These are phyloP conservation scores for Naganishia cerealis DNA, from an alignment of 1,284 basidiomycete species.

Conservation along the genomic window DNA sequence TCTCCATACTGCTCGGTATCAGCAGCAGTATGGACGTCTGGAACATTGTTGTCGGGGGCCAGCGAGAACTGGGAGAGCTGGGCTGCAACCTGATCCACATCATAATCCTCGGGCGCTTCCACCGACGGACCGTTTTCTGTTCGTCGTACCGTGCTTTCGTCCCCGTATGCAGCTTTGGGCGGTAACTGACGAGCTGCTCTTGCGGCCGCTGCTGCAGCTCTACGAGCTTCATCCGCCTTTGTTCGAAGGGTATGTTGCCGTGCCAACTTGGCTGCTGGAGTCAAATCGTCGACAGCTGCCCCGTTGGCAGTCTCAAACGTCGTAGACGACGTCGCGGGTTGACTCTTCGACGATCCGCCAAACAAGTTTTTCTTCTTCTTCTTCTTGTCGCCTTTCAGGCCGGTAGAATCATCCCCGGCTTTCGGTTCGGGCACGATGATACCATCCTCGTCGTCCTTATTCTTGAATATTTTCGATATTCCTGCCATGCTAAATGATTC, in stretches of 20 bases:
- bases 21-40: slow-evolving; percentile 43
- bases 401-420: slow-evolving; percentile 40
- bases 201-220: slow-evolving; percentile 57
- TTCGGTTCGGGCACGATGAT: slow-evolving; percentile 54
- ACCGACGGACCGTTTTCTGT: not conserved
- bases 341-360: slow-evolving; percentile 58
- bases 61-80: slow-evolving; percentile 21
- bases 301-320: slow-evolving; percentile 78
- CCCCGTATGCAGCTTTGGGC: slow-evolving; percentile 60
- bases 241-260: slow-evolving; percentile 72
- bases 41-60: not conserved
- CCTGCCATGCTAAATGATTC: slow-evolving; percentile 65
- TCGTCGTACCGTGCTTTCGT: slow-evolving; percentile 53
- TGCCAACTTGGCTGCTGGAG: slow-evolving; percentile 87
- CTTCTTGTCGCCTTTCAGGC: slow-evolving; percentile 43
- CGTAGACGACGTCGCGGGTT: slow-evolving; percentile 70
- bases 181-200: slow-evolving; percentile 39
- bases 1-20: slow-evolving; percentile 68
- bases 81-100: slow-evolving; percentile 18
- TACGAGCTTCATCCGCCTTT: slow-evolving; percentile 63
- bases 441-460: slow-evolving; percentile 68
- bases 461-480: slow-evolving; percentile 91
- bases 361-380: slow-evolving; percentile 40
- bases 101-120: not conserved
- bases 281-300: slow-evolving; percentile 66